Evolutionary conservation across 345 rosid genomes (phyloP).

Genomic region (Iberis pinnata): DNA sequence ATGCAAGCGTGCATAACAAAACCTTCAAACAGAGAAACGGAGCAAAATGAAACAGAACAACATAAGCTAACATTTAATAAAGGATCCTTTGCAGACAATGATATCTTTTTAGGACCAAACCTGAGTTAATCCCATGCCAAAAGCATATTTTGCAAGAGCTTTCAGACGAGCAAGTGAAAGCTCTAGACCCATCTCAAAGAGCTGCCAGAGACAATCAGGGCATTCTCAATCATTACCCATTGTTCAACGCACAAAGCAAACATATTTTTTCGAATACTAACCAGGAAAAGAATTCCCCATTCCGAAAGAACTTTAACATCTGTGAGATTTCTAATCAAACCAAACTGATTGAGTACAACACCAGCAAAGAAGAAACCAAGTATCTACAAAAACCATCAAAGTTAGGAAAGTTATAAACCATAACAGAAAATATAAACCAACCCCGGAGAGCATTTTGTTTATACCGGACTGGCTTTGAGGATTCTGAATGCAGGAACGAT

Average conservation of each 20-base stretch:
- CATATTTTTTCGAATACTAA: slow-evolving; percentile 26
- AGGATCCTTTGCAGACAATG: background rate
- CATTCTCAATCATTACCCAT: slow-evolving; percentile 1
- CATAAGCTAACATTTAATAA: background rate
- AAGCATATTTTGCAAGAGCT: slow-evolving; percentile 93
- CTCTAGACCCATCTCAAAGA: slow-evolving; percentile 98
- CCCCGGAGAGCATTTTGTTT: slow-evolving; percentile 14
- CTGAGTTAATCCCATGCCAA: slow-evolving; percentile 98
- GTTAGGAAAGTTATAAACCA: background rate
- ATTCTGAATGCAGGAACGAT: slow-evolving; percentile 85
- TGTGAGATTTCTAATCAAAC: slow-evolving; percentile 75
- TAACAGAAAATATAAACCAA: background rate
- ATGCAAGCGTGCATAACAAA: slow-evolving; percentile 80
- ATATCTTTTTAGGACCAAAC: slow-evolving; percentile 32
- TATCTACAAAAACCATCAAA: slow-evolving; percentile 46
- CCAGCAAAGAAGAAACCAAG: slow-evolving; percentile 99
- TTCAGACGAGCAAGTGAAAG: slow-evolving; percentile 92
- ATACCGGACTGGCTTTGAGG: slow-evolving; percentile 88
- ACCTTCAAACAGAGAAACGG: slow-evolving; percentile 46
- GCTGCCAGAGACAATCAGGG: slow-evolving; percentile 46
- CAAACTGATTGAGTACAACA: slow-evolving; percentile 83
- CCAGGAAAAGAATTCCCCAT: slow-evolving; percentile 99
- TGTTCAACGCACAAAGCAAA: slow-evolving; percentile 3
- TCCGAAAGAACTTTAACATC: slow-evolving; percentile 94
- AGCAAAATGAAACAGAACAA: slow-evolving; percentile 6